These are phyloP conservation scores for Plicaturopsis crispa DNA, from an alignment of 768 basidiomycete species.

Conservation along the genomic window DNA sequence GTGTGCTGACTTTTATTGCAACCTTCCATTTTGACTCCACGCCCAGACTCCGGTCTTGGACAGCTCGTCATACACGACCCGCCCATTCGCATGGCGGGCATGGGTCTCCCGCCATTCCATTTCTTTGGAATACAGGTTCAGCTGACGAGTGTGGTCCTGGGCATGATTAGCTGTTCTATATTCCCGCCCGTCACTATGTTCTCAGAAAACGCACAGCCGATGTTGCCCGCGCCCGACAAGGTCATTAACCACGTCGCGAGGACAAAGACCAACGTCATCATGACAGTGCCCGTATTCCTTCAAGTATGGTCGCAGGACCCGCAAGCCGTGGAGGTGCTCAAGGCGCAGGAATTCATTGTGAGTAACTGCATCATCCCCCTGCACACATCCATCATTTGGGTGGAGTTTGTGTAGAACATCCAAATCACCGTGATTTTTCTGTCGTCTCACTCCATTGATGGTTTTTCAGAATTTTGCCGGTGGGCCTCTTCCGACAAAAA, in stretches of 20 bases:
- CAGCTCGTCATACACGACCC: no score
- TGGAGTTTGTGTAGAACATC: neutral
- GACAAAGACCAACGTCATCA: constrained; percentile 20
- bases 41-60: constrained; percentile 9
- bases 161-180: constrained; percentile 10
- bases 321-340: constrained; percentile 17
- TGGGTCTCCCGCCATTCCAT: constrained; percentile 27
- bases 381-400: neutral
- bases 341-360: constrained; percentile 20
- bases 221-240: constrained; percentile 30
- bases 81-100: constrained; percentile 11
- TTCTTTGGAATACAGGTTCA: constrained; percentile 18
- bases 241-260: constrained; percentile 25
- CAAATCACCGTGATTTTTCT: neutral
- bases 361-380: no score
- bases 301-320: constrained; percentile 25
- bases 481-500: constrained; percentile 25
- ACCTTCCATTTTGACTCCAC: constrained; percentile 3
- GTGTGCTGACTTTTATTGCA: constrained; percentile 5
- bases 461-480: constrained; percentile 18
- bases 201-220: constrained; percentile 18
- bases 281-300: constrained; percentile 30
- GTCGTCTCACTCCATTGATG: neutral
- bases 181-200: constrained; percentile 19
- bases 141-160: constrained; percentile 17